Percentiles rank a stretch among this genome's conserved stretches.
phyloP scores from a whole-genome alignment of 768 basidiomycete species.

The Boletus insuetus region DNA sequence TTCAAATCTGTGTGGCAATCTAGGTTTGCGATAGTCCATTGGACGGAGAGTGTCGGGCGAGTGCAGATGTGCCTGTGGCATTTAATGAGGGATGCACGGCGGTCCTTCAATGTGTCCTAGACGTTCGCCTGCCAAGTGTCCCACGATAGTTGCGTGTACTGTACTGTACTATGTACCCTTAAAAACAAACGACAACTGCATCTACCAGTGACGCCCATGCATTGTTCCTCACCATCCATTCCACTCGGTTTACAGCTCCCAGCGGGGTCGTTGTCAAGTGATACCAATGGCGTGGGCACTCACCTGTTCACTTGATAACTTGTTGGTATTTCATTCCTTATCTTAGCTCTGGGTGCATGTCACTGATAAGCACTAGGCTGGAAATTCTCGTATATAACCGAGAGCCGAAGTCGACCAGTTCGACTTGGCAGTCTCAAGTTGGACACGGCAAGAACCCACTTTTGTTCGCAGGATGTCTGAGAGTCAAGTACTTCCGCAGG shows the following conservation, averaged over 20 bases:
- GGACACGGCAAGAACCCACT: not conserved
- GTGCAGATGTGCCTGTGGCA: not conserved
- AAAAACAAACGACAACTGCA: too few species aligned
- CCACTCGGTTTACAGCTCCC: too few species aligned
- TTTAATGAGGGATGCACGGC: not conserved
- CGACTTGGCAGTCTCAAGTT: not conserved
- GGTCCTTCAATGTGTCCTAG: too few species aligned
- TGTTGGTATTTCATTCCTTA: constrained; percentile 8
- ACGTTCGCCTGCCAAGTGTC: not conserved
- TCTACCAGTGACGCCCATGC: not conserved
- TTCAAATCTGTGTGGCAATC: too few species aligned
- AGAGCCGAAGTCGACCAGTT: not conserved
- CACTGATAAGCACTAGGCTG: constrained; percentile 15
- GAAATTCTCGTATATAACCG: constrained; percentile 5
- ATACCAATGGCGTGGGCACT: not conserved
- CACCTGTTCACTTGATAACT: not conserved
- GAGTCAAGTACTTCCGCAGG: constrained; percentile 60
- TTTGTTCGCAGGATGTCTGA: constrained; percentile 21
- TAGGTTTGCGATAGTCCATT: too few species aligned
- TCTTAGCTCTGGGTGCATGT: constrained; percentile 4
- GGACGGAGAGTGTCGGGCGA: not conserved
- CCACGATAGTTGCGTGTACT: too few species aligned
- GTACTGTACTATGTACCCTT: too few species aligned
- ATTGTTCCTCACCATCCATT: not conserved
- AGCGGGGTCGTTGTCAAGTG: not conserved